Conservation (phyloP, 495 filamentous ascomycete species). For the Penicillium subrubescens region DNA sequence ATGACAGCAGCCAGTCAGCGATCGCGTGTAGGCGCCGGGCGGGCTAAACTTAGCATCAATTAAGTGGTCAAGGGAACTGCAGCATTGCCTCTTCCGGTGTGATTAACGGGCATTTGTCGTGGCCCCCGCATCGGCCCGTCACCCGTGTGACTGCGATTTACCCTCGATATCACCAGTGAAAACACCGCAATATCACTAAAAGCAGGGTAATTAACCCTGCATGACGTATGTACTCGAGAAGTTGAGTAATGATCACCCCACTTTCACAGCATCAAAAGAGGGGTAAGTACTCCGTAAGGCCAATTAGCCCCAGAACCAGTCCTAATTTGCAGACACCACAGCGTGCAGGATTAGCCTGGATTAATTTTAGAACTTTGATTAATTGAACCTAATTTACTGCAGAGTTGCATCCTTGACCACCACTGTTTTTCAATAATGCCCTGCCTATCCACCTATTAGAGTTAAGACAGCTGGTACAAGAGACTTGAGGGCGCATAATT, state of each 20-base stretch:
- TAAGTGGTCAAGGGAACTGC: neutral
- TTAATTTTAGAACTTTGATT: constrained; percentile 22
- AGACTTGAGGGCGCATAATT: neutral
- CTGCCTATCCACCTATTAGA: neutral
- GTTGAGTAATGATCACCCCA: neutral
- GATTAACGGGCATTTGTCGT: constrained; percentile 1
- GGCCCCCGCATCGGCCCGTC: constrained; percentile 11
- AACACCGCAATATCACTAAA: constrained; percentile 11
- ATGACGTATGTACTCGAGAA: constrained; percentile 4
- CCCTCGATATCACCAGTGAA: neutral
- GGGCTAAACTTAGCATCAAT: constrained; percentile 35
- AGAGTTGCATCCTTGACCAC: neutral
- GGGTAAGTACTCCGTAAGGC: constrained; percentile 1
- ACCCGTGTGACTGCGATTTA: constrained; percentile 16
- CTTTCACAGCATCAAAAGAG: neutral
- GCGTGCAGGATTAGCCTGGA: constrained; percentile 4
- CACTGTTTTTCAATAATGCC: neutral
- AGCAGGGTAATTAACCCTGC: constrained; percentile 17
- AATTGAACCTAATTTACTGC: constrained; percentile 15
- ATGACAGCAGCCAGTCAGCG: constrained; percentile 23
- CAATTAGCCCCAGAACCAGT: neutral
- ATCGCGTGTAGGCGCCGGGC: constrained; percentile 32
- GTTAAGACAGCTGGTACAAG: neutral
- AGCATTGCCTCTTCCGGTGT: neutral
- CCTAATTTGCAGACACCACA: neutral